phyloP scores from a whole-genome alignment of 495 filamentous ascomycete genomes.

The Cairneyella variabilis region DNA sequence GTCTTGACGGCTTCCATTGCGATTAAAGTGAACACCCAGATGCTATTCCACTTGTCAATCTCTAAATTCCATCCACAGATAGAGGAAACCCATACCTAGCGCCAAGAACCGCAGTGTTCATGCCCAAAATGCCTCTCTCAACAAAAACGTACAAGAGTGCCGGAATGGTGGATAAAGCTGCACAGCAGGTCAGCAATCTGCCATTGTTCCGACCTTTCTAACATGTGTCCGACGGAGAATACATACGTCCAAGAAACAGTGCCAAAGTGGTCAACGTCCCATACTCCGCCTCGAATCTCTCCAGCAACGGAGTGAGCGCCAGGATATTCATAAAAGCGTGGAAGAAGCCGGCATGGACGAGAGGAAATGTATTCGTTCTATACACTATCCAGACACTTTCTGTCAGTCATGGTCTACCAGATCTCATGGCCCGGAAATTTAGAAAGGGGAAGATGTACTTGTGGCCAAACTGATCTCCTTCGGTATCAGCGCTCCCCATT shows the following conservation, averaged over 20 bases:
- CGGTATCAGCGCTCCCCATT: conserved; percentile 78
- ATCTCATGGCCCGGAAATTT: not conserved
- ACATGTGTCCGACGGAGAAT: too few species aligned
- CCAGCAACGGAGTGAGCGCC: conserved; percentile 76
- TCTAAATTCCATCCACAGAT: not conserved
- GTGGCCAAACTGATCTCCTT: conserved; percentile 64
- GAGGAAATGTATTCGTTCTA: conserved; percentile 85
- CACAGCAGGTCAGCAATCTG: conserved; percentile 15
- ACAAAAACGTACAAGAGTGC: conserved; percentile 66
- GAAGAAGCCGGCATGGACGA: conserved; percentile 78
- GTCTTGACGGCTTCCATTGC: conserved; percentile 80
- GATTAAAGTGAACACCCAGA: conserved; percentile 88
- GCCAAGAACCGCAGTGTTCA: conserved; percentile 70
- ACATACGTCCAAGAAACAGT: conserved; percentile 87
- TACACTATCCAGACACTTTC: conserved; percentile 59
- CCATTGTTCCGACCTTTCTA: too few species aligned
- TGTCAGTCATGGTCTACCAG: conserved; percentile 1
- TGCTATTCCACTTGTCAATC: conserved; percentile 39
- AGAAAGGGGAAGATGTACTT: conserved; percentile 53
- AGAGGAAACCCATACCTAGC: conserved; percentile 60
- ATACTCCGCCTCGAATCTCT: conserved; percentile 90
- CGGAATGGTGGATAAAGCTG: conserved; percentile 78
- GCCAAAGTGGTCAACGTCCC: conserved; percentile 82
- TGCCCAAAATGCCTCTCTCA: conserved; percentile 61
- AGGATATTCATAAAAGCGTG: conserved; percentile 77